These are phyloP conservation scores for Picea abies DNA, from an alignment of 83 land plant genomes.

Conservation along the genomic window DNA sequence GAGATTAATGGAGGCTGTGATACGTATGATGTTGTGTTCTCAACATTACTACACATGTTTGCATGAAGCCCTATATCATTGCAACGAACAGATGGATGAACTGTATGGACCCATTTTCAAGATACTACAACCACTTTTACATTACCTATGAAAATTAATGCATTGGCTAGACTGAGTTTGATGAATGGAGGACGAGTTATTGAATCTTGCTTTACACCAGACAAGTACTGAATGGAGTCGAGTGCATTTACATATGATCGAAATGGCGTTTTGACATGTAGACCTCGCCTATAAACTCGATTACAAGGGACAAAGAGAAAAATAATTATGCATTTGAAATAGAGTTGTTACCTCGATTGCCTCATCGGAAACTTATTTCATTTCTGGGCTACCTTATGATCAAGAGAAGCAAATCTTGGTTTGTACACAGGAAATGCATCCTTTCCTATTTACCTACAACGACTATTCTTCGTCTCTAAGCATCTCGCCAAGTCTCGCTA, in stretches of 20 bases:
- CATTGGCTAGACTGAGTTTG: slow-evolving; percentile 72
- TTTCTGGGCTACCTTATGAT: no score
- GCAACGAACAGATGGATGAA: slow-evolving; percentile 81
- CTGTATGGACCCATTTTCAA: slow-evolving; percentile 77
- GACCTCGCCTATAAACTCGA: slow-evolving; percentile 66
- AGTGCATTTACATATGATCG: slow-evolving; percentile 74
- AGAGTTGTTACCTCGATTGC: no score
- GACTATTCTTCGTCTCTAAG: no score
- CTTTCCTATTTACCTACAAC: no score
- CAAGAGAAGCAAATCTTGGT: no score
- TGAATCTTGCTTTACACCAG: slow-evolving; percentile 72
- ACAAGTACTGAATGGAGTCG: slow-evolving; percentile 69
- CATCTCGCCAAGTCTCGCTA: no score
- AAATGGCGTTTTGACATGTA: slow-evolving; percentile 81
- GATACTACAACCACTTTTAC: slow-evolving; percentile 77
- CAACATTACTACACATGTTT: slow-evolving; percentile 48
- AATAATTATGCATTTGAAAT: no score
- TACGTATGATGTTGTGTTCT: no score
- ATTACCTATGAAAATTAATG: slow-evolving; percentile 86
- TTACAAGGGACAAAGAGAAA: slow-evolving; percentile 38
- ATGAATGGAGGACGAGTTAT: slow-evolving; percentile 80
- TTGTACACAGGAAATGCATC: no score
- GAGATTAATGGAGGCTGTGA: no score
- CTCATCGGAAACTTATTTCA: no score
- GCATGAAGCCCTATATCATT: slow-evolving; percentile 77